These are phyloP conservation scores for Penicillium egyptiacum DNA, from an alignment of 495 filamentous ascomycete species.

Conservation along the genomic window DNA sequence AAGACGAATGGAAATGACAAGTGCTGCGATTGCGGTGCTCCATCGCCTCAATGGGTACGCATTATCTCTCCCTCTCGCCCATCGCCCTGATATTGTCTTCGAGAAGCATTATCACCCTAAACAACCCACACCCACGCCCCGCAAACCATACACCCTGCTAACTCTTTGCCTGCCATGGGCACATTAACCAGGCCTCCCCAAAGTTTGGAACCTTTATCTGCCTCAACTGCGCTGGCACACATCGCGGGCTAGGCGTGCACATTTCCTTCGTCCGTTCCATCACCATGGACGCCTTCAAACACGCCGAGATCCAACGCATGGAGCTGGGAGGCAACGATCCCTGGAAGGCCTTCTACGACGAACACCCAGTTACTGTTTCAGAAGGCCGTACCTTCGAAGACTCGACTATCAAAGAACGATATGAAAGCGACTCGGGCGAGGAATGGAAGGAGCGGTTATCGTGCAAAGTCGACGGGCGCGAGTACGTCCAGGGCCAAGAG, in stretches of 20 bases:
- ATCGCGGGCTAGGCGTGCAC: conserved; percentile 93
- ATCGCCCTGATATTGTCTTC: neutral
- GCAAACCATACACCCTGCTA: conserved; percentile 12
- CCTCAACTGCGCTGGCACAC: conserved; percentile 90
- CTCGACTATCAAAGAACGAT: conserved; percentile 75
- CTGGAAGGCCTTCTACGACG: conserved; percentile 83
- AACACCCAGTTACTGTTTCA: conserved; percentile 61
- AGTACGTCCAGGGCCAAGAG: conserved; percentile 70
- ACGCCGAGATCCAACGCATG: conserved; percentile 82
- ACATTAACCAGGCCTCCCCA: conserved; percentile 55
- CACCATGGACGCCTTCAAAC: conserved; percentile 98
- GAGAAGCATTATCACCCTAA: neutral
- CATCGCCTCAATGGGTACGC: conserved; percentile 86
- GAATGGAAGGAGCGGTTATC: conserved; percentile 92
- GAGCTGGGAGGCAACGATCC: conserved; percentile 77
- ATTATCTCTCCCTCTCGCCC: conserved; percentile 4
- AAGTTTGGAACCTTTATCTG: conserved; percentile 94
- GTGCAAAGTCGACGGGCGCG: conserved; percentile 78
- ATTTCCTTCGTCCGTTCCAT: conserved; percentile 96
- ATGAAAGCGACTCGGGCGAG: conserved; percentile 82
- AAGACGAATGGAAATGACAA: conserved; percentile 79
- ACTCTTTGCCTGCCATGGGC: conserved; percentile 2
- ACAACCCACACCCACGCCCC: neutral
- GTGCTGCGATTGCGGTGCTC: conserved; percentile 93
- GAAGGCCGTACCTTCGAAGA: conserved; percentile 67